Base-by-base conservation (phyloP, 129 eudicot genomes). In the Artemisia argyi region DNA sequence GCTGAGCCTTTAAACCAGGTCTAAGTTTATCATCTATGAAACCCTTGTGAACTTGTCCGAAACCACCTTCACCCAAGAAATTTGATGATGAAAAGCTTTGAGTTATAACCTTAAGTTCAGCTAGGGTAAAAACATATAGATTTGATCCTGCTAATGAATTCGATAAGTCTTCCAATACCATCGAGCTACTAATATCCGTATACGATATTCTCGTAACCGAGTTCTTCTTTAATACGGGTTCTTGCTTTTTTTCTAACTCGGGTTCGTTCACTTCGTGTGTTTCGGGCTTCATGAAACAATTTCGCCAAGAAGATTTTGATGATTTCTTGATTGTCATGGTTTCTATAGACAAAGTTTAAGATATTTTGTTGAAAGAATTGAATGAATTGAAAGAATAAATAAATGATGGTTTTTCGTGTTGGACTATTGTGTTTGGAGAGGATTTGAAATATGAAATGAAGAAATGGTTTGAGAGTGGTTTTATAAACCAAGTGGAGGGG, bases 41-140 rank as follows among this genome's bases (percentile, higher is more conserved):
- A 8, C 98, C 98, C 70, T 92, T 92, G 42, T 92, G 88, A 52
- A 92, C 98, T 12, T 96, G 96, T 30, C 98, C 98, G 53, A 92
- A 92, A 30, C 98, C 98, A 3, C 98, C 98, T 76, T 92, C 92
- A 0, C 98, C 98, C 46, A 92, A 86, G 70, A 92, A 81, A 61
- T 85, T 92, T 49, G 75, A 65, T 8, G 91, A 80, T 5, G 98
- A 87, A 73, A 87, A 92, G 10, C 81, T 71, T 60, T 89, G 96
- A 0, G 98, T 92, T 35, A 92, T 89, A 55, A 92, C 81, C 71
- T 86, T 92, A 12, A 92, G 87, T 76, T 92, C 98, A 4, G 79
- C 78, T 2, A 89, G 70, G 22, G 81, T 85, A 65, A 92, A 92
- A 12, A 58, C 81, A 14, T 92, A 82, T 15, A 89, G 73, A 53